A percentile compares a stretch with the other conserved stretches of the same genome.
phyloP scores from a whole-genome alignment of 2,329 filamentous ascomycete genomes.

The Hypoxylon sp. region DNA sequence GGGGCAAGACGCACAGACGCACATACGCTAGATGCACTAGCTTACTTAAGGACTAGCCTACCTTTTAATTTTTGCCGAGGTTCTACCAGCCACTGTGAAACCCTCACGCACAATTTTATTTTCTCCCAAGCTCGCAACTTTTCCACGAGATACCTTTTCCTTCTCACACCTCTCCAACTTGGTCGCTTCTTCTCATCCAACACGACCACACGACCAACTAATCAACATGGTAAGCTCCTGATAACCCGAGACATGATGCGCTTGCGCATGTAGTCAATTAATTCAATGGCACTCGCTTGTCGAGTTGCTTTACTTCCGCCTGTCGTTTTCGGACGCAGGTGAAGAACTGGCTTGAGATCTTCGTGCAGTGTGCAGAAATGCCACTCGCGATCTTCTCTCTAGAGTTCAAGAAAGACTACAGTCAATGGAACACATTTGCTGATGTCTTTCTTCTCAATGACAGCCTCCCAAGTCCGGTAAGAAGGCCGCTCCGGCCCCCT shows the following conservation, averaged over 20 bases:
- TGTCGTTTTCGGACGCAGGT: conserved; percentile 63
- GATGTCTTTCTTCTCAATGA: conserved; percentile 99
- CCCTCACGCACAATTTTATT: conserved; percentile 52
- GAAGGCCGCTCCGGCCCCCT: conserved; percentile 97
- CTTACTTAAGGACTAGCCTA: conserved; percentile 9
- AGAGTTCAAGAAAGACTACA: conserved; percentile 91
- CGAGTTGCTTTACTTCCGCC: conserved; percentile 59
- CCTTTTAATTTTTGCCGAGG: conserved; percentile 40
- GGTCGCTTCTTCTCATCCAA: conserved; percentile 61
- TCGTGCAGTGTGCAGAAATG: conserved; percentile 67
- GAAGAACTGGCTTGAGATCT: conserved; percentile 77
- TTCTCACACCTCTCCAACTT: conserved; percentile 53
- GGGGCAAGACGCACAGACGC: conserved; percentile 29
- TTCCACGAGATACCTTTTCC: conserved; percentile 52
- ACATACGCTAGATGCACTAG: conserved; percentile 31
- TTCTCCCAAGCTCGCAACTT: conserved; percentile 45
- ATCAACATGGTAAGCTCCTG: conserved; percentile 73
- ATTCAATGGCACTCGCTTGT: conserved; percentile 54
- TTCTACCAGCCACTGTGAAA: conserved; percentile 47
- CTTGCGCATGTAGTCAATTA: conserved; percentile 51
- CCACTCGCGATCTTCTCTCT: conserved; percentile 76
- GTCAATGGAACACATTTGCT: conserved; percentile 85
- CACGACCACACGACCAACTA: conserved; percentile 65
- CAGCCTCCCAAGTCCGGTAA: conserved; percentile 98
- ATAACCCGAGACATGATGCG: conserved; percentile 53